phyloP scores from a whole-genome alignment of 805 yeast genomes.

The Saturnispora serradocipensis region DNA sequence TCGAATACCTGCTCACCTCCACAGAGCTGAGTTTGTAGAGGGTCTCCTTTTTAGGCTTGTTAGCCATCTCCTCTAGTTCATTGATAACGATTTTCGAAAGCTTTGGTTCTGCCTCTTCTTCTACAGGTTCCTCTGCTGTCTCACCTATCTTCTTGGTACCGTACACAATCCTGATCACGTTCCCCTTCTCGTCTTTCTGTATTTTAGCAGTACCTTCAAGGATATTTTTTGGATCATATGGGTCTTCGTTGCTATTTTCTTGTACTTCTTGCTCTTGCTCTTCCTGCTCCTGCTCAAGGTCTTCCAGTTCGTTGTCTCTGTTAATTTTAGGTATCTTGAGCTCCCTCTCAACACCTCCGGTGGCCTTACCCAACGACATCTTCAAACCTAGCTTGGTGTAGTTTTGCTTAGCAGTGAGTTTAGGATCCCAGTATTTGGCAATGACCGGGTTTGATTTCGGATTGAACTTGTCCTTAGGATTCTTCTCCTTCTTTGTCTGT shows the following conservation, averaged over 20 bases:
- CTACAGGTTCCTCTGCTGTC: not conserved
- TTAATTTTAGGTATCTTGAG: constrained; percentile 30
- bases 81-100: constrained; percentile 48
- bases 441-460: constrained; percentile 71
- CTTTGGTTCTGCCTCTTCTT: constrained; percentile 24
- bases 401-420: constrained; percentile 74
- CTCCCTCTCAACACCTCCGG: constrained; percentile 76
- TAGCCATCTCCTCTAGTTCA: constrained; percentile 57
- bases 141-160: constrained; percentile 46
- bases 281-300: constrained; percentile 18
- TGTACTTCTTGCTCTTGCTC: constrained; percentile 30
- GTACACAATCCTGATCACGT: constrained; percentile 56
- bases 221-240: constrained; percentile 49
- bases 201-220: constrained; percentile 76
- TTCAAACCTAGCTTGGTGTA: constrained; percentile 74
- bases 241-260: constrained; percentile 26
- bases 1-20: constrained; percentile 64
- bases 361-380: constrained; percentile 51
- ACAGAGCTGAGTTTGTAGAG: constrained; percentile 45
- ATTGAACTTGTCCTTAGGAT: constrained; percentile 56
- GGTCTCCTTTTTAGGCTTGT: constrained; percentile 38
- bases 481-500: constrained; percentile 58
- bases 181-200: constrained; percentile 58
- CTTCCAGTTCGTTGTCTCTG: constrained; percentile 13
- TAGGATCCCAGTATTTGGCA: constrained; percentile 84